Evolutionary conservation across 2,329 filamentous ascomycete species (phyloP).

Genomic region (Sporothrix schenckii): DNA sequence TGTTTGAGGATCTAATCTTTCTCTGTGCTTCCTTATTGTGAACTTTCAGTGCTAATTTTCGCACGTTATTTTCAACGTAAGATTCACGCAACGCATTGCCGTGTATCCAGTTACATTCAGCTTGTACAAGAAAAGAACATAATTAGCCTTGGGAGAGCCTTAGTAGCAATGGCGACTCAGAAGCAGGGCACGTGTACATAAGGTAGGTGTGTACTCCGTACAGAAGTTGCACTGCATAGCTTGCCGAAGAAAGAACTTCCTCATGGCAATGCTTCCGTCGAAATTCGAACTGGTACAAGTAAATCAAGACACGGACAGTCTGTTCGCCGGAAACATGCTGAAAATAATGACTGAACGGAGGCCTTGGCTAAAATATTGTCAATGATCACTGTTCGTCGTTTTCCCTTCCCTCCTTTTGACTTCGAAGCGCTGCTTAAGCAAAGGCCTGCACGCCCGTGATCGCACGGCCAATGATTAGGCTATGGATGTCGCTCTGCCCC

Average conservation of each 20-base stretch:
- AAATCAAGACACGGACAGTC: background rate
- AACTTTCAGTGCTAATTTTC: too few relatives aligned
- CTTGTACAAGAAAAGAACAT: background rate
- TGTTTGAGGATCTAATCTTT: background rate
- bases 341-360: background rate
- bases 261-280: background rate
- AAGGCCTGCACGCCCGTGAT: slow-evolving; percentile 72
- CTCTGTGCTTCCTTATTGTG: too few relatives aligned
- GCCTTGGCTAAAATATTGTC: background rate
- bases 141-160: slow-evolving; percentile 12
- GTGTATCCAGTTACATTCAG: slow-evolving; percentile 1
- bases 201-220: background rate
- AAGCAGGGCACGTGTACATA: slow-evolving; percentile 2
- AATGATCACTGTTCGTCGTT: background rate
- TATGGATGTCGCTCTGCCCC: slow-evolving; percentile 96
- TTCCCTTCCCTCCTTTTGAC: slow-evolving; percentile 11
- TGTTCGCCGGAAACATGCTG: background rate
- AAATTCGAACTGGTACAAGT: background rate
- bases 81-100: background rate
- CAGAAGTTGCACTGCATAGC: background rate
- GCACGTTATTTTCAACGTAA: background rate
- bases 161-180: background rate
- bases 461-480: slow-evolving; percentile 68
- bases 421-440: slow-evolving; percentile 50
- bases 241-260: background rate